phyloP scores from a whole-genome alignment of 257 asterid species.

The Nicotiana undulata region DNA sequence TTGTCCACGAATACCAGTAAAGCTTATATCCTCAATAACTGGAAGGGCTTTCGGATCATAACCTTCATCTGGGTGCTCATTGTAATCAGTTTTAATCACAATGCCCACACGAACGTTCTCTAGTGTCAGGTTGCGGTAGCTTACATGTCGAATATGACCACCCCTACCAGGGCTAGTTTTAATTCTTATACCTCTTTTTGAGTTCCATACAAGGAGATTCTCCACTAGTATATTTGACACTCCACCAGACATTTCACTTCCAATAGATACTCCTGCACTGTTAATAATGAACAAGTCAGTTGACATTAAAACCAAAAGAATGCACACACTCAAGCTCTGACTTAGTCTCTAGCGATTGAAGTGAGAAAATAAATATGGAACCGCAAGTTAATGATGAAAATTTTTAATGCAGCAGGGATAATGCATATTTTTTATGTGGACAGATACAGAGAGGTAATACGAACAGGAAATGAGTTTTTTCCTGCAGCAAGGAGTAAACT shows the following conservation, averaged over 20 bases:
- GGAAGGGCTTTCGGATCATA: conserved; percentile 77
- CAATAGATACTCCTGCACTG: conserved; percentile 95
- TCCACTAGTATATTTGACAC: conserved; percentile 64
- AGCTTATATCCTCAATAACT: conserved; percentile 50
- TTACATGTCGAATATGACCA: conserved; percentile 58
- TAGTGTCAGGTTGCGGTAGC: conserved; percentile 61
- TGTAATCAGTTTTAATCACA: conserved; percentile 81
- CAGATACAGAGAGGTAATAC: not conserved
- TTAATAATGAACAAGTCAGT: conserved; percentile 20
- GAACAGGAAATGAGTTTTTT: not conserved
- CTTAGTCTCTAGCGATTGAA: not conserved
- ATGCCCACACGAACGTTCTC: conserved; percentile 85
- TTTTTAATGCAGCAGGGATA: not conserved
- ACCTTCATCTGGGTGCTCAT: conserved; percentile 79
- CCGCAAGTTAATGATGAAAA: not conserved
- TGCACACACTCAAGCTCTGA: too few species aligned
- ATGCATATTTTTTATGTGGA: not conserved
- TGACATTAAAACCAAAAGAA: not conserved
- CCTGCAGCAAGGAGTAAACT: not conserved
- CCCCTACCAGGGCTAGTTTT: conserved; percentile 89
- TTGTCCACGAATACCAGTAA: conserved; percentile 57
- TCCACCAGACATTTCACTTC: conserved; percentile 98
- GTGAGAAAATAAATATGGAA: not conserved
- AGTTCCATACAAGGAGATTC: conserved; percentile 77
- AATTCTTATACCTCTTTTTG: conserved; percentile 79